Evolutionary conservation across 2,329 filamentous ascomycete species (phyloP), one percentile per base, ranked within the genome.

Genomic region (Diaporthe sp.): DNA sequence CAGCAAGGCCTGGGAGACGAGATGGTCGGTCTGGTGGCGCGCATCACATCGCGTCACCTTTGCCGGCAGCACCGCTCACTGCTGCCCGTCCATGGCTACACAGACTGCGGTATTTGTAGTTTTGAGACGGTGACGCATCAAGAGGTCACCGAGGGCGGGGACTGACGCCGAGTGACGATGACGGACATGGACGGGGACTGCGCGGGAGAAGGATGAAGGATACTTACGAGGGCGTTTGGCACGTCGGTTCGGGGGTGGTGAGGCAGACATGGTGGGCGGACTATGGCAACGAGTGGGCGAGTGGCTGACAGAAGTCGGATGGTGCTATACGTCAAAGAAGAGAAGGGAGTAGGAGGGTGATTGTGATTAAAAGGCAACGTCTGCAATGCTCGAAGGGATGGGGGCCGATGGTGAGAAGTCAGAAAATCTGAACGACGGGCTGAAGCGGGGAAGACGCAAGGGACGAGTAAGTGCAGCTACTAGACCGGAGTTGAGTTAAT

Each of bases 211-310:
- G 31, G 5, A 31, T 31, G 31, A 31, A 31, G 31, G 15, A 19
- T 39, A 80, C 84, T 83, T 85, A 87, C 85, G 84, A 75, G 85
- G 85, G 77, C 85, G 83, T 80, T 87, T 87, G 31, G 65, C 65
- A 85, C 82, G 77, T 85, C 85, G 76, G 83, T 80, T 72, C 84
- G 84, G 77, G 80, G 82, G 78, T 86, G 75, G 61, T 65, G 75
- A 74, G 46, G 74, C 44, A 58, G 75, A 42, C 75, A 76, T 76
- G 62, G 17, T 71, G 61, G 49, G 37, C 15, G 34, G 19, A 37
- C 8, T 19, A 17, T 53, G 46, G 22, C 44, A 19, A 25, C 28
- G 19, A 25, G 62, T 51, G 42, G 44, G 62, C 62, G 25, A 51
- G 28, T 37, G 62, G 65, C 46, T 53, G 65, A 53, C 65, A 28